Percentiles rank a stretch among this genome's conserved stretches.
These are phyloP conservation scores for Tuber magnatum DNA, from an alignment of 495 filamentous ascomycete genomes.

Conservation along the genomic window DNA sequence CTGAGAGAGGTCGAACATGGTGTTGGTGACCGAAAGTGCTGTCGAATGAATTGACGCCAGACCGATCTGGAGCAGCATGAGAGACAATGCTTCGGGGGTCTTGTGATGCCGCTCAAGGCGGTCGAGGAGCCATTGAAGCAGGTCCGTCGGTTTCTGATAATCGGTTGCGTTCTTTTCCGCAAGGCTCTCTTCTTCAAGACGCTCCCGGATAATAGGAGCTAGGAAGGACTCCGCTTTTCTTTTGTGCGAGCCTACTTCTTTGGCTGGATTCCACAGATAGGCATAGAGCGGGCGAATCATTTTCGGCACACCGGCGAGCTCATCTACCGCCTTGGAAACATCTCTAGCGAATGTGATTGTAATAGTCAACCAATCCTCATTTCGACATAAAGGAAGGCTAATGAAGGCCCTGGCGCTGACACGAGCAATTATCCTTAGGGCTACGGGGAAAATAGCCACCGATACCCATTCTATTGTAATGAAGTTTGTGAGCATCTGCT, in stretches of 20 bases:
- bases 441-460: constrained; percentile 42
- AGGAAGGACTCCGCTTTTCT: constrained; percentile 15
- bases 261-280: background rate
- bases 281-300: constrained; percentile 42
- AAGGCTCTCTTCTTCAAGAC: constrained; percentile 16
- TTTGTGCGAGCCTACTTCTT: background rate
- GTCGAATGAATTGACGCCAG: constrained; percentile 43
- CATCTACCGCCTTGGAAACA: constrained; percentile 43
- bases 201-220: constrained; percentile 29
- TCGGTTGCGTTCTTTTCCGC: constrained; percentile 23
- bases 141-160: constrained; percentile 37
- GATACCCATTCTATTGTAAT: constrained; percentile 43
- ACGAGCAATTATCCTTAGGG: constrained; percentile 50
- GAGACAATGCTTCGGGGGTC: constrained; percentile 8
- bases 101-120: constrained; percentile 11
- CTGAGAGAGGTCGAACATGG: constrained; percentile 48
- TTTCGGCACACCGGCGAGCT: constrained; percentile 42
- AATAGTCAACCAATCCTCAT: constrained; percentile 52
- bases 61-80: constrained; percentile 38
- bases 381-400: constrained; percentile 49
- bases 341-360: constrained; percentile 55
- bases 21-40: constrained; percentile 33
- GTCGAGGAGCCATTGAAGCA: constrained; percentile 41
- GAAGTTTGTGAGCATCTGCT: background rate
- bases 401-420: constrained; percentile 56